Base-by-base conservation (phyloP, 495 filamentous ascomycete species). In the Neurospora sp. region DNA sequence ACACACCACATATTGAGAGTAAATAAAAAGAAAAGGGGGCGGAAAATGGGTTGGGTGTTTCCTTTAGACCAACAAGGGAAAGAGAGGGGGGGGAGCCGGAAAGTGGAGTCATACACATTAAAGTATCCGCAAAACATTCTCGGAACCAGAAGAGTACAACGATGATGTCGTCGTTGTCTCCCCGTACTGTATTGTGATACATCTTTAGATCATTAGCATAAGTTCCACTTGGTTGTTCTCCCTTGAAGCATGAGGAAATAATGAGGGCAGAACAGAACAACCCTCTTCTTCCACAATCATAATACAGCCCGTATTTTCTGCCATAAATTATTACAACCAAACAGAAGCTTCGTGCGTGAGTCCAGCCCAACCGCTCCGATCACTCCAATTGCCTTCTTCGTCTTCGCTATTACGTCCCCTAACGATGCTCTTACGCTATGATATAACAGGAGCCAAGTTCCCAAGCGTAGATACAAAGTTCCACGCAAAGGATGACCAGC, bases 341-440 rank as follows among this genome's bases (percentile, higher is more conserved):
- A 6, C 18, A 31, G 53, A 65, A 65, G 27, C 53, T 37, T 14
- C 27, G 5, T 65, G 27, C 53, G 53, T 18, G 27, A 65, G 53
- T 18, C 53, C 31, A 35, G 27, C 53, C 27, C 14, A 35, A 12
- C 27, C 27, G 27, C 27, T 37, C 18, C 53, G 5, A 31, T 65
- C 22, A 65, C 42, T 8, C 31, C 6, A 14, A 16, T 38, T 9
- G 20, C 31, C 11, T 68, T 71, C 31, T 8, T 65, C 18, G 12
- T 69, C 41, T 40, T 20, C 71, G 40, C 39, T 69, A 48, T 78
- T 73, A 53, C 71, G 53, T 69, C 61, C 38, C 71, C 69, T 38
- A 69, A 22, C 68, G 46, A 46, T 9, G 70, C n/a, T 71, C 40
- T 38, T 77, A 65, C 27, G 53, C 53, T 37, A 37, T 35, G 14